Evolutionary conservation across 805 yeast genomes (phyloP).

Genomic region (Lipomyces kockii): DNA sequence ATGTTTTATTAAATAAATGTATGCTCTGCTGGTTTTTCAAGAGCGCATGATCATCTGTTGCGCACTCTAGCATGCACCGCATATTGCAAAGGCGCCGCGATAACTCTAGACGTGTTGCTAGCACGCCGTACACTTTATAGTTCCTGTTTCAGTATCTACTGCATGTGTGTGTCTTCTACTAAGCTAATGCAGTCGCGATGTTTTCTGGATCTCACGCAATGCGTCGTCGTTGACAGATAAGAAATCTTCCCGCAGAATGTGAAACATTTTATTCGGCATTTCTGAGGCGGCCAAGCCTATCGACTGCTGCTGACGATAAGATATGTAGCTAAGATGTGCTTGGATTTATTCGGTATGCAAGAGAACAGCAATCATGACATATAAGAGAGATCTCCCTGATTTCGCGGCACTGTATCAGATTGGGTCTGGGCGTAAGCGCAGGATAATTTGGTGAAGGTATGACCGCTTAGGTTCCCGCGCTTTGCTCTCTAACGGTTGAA

Average conservation of each 20-base stretch:
- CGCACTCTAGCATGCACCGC: not conserved
- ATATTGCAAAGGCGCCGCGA: not conserved
- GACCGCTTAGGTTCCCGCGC: not conserved
- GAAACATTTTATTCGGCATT: not conserved
- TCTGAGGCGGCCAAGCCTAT: not conserved
- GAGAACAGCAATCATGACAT: not conserved
- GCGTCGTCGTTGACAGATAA: not conserved
- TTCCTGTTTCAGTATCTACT: not conserved
- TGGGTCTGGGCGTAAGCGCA: not conserved
- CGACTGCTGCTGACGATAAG: not conserved
- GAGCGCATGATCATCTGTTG: not conserved
- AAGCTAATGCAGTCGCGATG: not conserved
- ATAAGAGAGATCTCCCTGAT: not conserved
- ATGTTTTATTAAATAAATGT: not conserved
- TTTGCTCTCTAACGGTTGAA: not conserved
- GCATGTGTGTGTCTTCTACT: not conserved
- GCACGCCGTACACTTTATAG: not conserved
- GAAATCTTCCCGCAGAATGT: not conserved
- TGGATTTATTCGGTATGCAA: constrained; percentile 1
- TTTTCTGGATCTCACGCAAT: not conserved
- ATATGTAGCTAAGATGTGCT: not conserved
- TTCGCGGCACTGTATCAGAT: not conserved
- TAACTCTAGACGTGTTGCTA: not conserved
- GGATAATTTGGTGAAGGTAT: not conserved
- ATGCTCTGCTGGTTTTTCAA: not conserved